Percentiles rank a stretch among this genome's conserved stretches.
Evolutionary conservation across 2,329 filamentous ascomycete species (phyloP).

Genomic region (Phialemoniopsis sp.): DNA sequence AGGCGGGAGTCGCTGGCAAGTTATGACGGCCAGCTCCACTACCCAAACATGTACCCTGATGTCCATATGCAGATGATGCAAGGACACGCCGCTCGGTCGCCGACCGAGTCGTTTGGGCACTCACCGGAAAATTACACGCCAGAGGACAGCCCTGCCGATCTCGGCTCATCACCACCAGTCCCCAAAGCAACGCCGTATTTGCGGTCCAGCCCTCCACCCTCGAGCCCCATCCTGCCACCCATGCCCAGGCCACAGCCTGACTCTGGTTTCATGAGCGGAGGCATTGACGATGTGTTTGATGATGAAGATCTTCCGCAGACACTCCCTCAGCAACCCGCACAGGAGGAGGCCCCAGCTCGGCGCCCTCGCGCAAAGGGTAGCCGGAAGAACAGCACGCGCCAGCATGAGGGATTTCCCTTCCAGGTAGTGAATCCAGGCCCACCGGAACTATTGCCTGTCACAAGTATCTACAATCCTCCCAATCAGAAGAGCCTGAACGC

Average conservation of each 20-base stretch:
- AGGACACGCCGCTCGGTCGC: slow-evolving; percentile 49
- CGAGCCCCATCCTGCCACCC: slow-evolving; percentile 72
- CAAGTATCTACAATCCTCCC: slow-evolving; percentile 35
- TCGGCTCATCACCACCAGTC: slow-evolving; percentile 87
- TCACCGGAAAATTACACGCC: slow-evolving; percentile 49
- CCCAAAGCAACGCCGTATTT: slow-evolving; percentile 56
- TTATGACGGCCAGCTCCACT: slow-evolving; percentile 21
- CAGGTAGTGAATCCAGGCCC: slow-evolving; percentile 37
- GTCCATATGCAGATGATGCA: slow-evolving; percentile 33
- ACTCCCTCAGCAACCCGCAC: slow-evolving; percentile 21
- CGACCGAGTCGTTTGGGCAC: slow-evolving; percentile 44
- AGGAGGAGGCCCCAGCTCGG: slow-evolving; percentile 4
- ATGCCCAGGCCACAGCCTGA: slow-evolving; percentile 62
- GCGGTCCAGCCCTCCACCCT: slow-evolving; percentile 62
- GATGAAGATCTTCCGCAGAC: slow-evolving; percentile 46
- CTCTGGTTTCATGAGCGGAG: slow-evolving; percentile 83
- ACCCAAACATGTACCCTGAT: slow-evolving; percentile 19
- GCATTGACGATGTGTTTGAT: slow-evolving; percentile 61
- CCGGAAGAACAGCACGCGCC: slow-evolving; percentile 9
- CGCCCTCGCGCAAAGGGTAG: not conserved
- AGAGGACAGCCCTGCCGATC: slow-evolving; percentile 70
- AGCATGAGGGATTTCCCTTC: slow-evolving; percentile 26
- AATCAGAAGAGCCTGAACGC: slow-evolving; percentile 4
- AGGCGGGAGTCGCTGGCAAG: slow-evolving; percentile 53
- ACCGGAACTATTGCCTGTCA: slow-evolving; percentile 35